Evolutionary conservation across 1,284 basidiomycete genomes (phyloP), one percentile per base, ranked within the genome.

Genomic region (Phenoliferia sp.): DNA sequence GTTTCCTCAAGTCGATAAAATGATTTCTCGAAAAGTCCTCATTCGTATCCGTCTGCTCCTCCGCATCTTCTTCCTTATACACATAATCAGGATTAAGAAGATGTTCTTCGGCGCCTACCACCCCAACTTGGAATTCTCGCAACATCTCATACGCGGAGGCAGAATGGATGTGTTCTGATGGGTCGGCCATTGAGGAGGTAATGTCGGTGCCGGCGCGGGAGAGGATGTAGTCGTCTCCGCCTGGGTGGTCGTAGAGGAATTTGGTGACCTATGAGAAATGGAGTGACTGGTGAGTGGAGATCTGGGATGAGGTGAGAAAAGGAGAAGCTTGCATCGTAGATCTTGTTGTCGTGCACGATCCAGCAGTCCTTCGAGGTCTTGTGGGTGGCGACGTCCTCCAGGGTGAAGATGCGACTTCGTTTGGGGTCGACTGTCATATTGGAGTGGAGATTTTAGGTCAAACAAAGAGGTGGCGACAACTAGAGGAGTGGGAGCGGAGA

Each of bases 61-160:
- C 92, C 73, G 90, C 85, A 78, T 94, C 95, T 76, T 94, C 87
- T 68, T 93, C 92, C 7, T 34, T 63, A 57, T 69, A 72, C 59
- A 71, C 73, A 15, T 69, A 71, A 36, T 72, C 87, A 54, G 94
- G 90, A 68, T 85, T 84, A 62, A 94, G 88, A 36, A 87, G 85
- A 50, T 81, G 86, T 75, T 90, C 88, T 22, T 85, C 86, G 0
- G 83, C 84, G 5, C 91, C 92, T 59, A 96, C 75, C 71, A 87
- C 85, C 32, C 94, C 94, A 76, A 96, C 84, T 64, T 86, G 73
- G 78, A 90, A 92, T 78, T 96, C 94, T 33, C 90, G 86, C 76
- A 99, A 79, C 86, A 99, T 90, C 56, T 90, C 89, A 78, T 92
- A 99, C 0, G 95, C 95, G 7, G 89, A 86, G 32, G 92, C 87